Evolutionary conservation across 1,284 basidiomycete genomes (phyloP), one percentile per base, ranked within the genome.

Genomic region (Ustilago curta): DNA sequence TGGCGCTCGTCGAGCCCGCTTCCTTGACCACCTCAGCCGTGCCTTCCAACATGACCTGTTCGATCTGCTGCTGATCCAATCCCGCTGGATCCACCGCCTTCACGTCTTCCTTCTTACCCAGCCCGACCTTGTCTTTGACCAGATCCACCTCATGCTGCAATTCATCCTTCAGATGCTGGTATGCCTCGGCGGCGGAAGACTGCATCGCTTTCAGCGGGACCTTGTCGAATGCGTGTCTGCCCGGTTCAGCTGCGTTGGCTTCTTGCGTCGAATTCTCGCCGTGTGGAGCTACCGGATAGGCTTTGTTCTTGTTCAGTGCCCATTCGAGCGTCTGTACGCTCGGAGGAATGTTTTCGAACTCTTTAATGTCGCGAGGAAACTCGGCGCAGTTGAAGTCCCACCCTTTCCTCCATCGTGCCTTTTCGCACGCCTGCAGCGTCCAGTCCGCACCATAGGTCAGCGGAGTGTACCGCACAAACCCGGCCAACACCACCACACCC

Each of bases 321-420:
- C 67, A 70, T 37, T 75, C 59, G 18, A 70, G 25, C 19, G 55
- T 68, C 50, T 71, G 68, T 1, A 76, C 67, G 43, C 54, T 73
- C 12, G 81, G 77, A 27, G 76, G 76, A 32, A 59, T 78, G 19
- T 54, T 57, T 14, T 54, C 51, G 57, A 78, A 84, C 67, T 71
- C 68, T 27, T 19, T n/a, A 9, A 70, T 4, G 21, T 68, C 47
- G 8, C 64, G 49, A 5, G 83, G 82, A 63, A 77, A 83, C 23
- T 81, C 78, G 44, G 81, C 92, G 91, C 95, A 98, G 60, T 91
- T 90, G 84, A 99, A 98, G 85, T 99, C 97, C 96, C 97, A 99
- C 2, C 90, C 91, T 87, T 91, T 93, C 59, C 95, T 80, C 93
- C 93, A 95, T 82, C 91, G 91, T 6, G 94, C 91, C 48, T 87